Evolutionary conservation across 768 basidiomycete species (phyloP).

Genomic region (Tylopilus sp.): DNA sequence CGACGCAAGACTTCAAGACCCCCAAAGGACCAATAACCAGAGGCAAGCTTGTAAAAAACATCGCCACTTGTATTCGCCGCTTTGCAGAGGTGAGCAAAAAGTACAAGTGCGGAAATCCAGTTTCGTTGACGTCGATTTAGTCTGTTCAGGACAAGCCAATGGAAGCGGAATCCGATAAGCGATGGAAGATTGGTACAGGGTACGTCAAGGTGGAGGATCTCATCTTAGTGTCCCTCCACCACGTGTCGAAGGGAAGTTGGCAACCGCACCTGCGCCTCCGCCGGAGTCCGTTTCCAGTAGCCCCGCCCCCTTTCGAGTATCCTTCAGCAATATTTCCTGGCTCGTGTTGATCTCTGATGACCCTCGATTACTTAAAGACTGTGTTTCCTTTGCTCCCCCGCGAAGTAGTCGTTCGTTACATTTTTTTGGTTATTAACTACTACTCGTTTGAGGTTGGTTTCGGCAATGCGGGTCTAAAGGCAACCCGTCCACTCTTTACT

Average conservation of each 20-base stretch:
- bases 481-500: no score
- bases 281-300: slow-evolving; percentile 25
- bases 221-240: slow-evolving; percentile 74
- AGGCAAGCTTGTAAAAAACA: slow-evolving; percentile 73
- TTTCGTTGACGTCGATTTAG: slow-evolving; percentile 32
- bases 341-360: slow-evolving; percentile 2
- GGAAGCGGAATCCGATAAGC: slow-evolving; percentile 60
- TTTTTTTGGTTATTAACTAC: no score
- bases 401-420: no score
- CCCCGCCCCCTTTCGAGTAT: background rate
- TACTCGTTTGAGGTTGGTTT: no score
- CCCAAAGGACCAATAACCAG: slow-evolving; percentile 76
- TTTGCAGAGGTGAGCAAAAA: slow-evolving; percentile 54
- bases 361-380: background rate
- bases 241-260: slow-evolving; percentile 81
- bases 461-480: no score
- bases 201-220: slow-evolving; percentile 64
- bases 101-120: background rate
- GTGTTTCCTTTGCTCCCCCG: no score
- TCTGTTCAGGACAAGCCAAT: slow-evolving; percentile 46
- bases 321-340: background rate
- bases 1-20: slow-evolving; percentile 75
- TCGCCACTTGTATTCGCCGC: slow-evolving; percentile 70
- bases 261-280: slow-evolving; percentile 69
- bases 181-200: slow-evolving; percentile 59